Evolutionary conservation across 371 early-diverging fungal species (phyloP).

Genomic region (Mortierella sp.): DNA sequence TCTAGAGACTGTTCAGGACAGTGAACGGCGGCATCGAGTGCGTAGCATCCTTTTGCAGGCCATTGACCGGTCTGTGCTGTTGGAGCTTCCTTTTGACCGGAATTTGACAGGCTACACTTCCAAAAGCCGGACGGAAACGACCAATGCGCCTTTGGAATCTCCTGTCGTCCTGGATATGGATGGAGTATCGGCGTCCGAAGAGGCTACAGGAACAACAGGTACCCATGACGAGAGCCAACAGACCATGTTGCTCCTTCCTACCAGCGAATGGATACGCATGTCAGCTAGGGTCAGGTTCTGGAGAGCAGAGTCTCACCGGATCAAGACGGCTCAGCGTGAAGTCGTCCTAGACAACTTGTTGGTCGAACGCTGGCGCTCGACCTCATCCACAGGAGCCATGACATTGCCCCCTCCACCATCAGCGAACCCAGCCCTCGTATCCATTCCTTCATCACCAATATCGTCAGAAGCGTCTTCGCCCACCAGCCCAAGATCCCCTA

Average conservation of each 20-base stretch:
- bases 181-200: conserved; percentile 1
- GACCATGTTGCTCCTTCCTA: conserved; percentile 43
- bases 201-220: not conserved
- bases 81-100: conserved; percentile 39
- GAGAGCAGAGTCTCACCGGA: conserved; percentile 45
- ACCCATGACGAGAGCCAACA: not conserved
- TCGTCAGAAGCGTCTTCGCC: conserved; percentile 16
- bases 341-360: conserved; percentile 15
- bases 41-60: conserved; percentile 13
- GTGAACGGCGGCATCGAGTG: not conserved
- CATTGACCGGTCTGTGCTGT: conserved; percentile 17
- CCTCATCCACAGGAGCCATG: too few relatives aligned
- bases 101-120: conserved; percentile 39
- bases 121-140: conserved; percentile 25
- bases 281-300: conserved; percentile 33
- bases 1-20: conserved; percentile 28
- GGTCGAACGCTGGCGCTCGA: conserved; percentile 30
- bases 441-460: conserved; percentile 5
- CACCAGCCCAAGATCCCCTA: conserved; percentile 3
- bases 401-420: not conserved
- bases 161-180: conserved; percentile 39
- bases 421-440: not conserved
- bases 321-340: conserved; percentile 39
- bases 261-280: conserved; percentile 30
- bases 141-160: conserved; percentile 16